A percentile compares a stretch with the other conserved stretches of the same genome.
phyloP scores from a whole-genome alignment of 2,329 filamentous ascomycete genomes.

The Cladosporium sp. region DNA sequence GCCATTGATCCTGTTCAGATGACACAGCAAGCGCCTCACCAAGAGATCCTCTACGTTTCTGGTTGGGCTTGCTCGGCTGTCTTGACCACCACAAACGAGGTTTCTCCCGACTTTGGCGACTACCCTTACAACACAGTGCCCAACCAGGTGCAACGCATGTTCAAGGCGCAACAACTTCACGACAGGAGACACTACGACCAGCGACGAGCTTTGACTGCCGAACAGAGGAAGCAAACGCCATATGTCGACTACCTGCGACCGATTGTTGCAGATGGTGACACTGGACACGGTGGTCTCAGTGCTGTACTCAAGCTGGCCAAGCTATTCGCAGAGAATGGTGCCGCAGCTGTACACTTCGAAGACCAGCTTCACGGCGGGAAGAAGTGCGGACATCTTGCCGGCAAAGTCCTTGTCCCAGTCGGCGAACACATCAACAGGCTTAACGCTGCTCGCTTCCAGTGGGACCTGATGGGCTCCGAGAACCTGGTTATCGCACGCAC shows the following conservation, averaged over 20 bases:
- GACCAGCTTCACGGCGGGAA: constrained; percentile 97
- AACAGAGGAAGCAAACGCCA: constrained; percentile 71
- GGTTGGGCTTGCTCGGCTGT: constrained; percentile 97
- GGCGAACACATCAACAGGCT: constrained; percentile 97
- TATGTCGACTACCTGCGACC: constrained; percentile 92
- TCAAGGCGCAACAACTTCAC: constrained; percentile 96
- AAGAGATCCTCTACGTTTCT: constrained; percentile 93
- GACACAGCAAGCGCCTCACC: constrained; percentile 95
- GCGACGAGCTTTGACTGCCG: constrained; percentile 72
- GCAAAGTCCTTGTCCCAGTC: constrained; percentile 90
- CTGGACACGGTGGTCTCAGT: constrained; percentile 86
- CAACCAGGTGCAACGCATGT: constrained; percentile 92
- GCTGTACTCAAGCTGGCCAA: constrained; percentile 95
- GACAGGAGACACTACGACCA: constrained; percentile 93
- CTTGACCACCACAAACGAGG: constrained; percentile 91
- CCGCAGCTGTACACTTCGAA: constrained; percentile 94
- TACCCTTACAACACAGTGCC: constrained; percentile 99
- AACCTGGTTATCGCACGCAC: constrained; percentile 94
- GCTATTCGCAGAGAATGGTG: constrained; percentile 94
- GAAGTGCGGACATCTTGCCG: constrained; percentile 95
- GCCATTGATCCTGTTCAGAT: constrained; percentile 99
- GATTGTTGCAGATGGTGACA: constrained; percentile 95
- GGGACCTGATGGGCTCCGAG: constrained; percentile 96
- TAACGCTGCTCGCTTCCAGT: constrained; percentile 89
- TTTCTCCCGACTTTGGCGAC: constrained; percentile 95